Evolutionary conservation across 495 filamentous ascomycete genomes (phyloP).

Genomic region (Immersiella caudata): DNA sequence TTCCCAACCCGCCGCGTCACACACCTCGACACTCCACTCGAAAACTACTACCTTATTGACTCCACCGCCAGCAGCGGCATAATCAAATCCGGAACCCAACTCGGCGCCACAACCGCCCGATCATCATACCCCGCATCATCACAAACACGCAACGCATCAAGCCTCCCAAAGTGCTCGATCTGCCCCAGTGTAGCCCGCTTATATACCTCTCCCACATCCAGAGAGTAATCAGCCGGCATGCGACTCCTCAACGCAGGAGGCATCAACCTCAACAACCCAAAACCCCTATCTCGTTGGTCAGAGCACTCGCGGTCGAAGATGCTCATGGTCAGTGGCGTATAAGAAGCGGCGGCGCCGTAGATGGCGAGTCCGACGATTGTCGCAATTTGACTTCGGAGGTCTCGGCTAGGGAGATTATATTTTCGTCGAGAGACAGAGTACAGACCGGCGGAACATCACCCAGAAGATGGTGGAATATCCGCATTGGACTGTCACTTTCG

Average conservation of each 20-base stretch:
- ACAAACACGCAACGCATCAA: background rate
- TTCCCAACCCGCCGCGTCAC: background rate
- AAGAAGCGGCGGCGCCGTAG: background rate
- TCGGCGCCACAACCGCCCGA: background rate
- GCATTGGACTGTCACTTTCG: background rate
- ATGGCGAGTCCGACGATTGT: background rate
- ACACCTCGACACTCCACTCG: background rate
- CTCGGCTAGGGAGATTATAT: background rate
- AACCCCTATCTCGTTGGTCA: background rate
- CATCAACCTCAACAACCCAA: background rate
- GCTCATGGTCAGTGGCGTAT: background rate
- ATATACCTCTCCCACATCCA: background rate
- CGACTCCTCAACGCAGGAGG: background rate
- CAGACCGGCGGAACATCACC: background rate
- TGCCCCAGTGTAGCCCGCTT: background rate
- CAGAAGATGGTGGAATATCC: background rate
- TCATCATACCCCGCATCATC: background rate
- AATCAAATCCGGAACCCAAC: slow-evolving; percentile 3
- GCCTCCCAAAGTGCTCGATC: slow-evolving; percentile 4
- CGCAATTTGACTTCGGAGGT: background rate
- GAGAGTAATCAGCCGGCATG: background rate
- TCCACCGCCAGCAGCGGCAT: background rate
- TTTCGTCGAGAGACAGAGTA: slow-evolving; percentile 4
- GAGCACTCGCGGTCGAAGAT: slow-evolving; percentile 6
- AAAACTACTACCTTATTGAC: background rate